Conservation (phyloP, 345 rosid species). For the Arabidopsis suecica region DNA sequence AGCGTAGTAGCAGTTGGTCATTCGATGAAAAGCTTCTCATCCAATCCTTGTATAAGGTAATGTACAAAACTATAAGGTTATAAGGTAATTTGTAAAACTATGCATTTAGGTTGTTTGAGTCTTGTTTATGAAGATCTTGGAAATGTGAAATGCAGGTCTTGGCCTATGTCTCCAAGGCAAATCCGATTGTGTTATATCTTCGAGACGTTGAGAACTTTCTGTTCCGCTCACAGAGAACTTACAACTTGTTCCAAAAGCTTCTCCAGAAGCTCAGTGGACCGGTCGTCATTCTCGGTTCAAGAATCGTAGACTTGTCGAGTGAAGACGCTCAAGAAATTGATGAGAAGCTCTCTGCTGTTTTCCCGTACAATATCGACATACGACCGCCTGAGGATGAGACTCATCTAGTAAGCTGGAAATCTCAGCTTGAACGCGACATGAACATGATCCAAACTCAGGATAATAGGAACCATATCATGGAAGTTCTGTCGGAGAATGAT, state of each 20-base stretch:
- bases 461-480: conserved; percentile 84
- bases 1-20: conserved; percentile 70
- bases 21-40: conserved; percentile 89
- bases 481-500: conserved; percentile 88
- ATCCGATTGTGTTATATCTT: conserved; percentile 77
- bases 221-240: conserved; percentile 68
- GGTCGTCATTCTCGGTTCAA: conserved; percentile 85
- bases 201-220: conserved; percentile 77
- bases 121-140: background rate
- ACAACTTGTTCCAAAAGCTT: conserved; percentile 79
- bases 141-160: conserved; percentile 60
- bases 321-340: conserved; percentile 59
- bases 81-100: conserved; percentile 55
- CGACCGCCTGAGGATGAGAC: conserved; percentile 87
- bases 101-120: background rate
- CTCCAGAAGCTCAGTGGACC: conserved; percentile 76
- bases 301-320: conserved; percentile 55
- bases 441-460: conserved; percentile 90
- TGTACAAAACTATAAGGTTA: conserved; percentile 32
- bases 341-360: conserved; percentile 66
- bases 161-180: conserved; percentile 72
- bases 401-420: conserved; percentile 87
- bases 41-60: conserved; percentile 84
- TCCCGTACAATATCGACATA: conserved; percentile 89
- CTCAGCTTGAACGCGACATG: conserved; percentile 94